Base-by-base conservation (phyloP, 345 rosid genomes). In the Eutrema japonicum region DNA sequence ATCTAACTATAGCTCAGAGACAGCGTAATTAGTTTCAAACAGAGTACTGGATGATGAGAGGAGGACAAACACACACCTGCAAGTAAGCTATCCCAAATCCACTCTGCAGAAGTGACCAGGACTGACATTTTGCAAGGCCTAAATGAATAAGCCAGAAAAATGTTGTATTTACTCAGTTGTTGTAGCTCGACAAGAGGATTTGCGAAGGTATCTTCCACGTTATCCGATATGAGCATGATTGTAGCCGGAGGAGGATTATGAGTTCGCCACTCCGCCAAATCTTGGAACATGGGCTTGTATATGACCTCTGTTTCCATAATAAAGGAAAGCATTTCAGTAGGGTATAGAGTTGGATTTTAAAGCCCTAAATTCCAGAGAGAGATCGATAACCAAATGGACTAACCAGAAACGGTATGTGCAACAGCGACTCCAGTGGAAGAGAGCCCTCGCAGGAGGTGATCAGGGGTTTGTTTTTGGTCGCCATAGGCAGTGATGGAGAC, bases 41-140 rank as follows among this genome's bases (percentile, higher is more conserved):
- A 22, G 54, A 9, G 54, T 8, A 22, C 7, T 22, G 33, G 33
- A 50, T 51, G 56, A 27, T 50, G 30, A 50, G 7, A 50, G 1
- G 56, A 26, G 1, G 56, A 26, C 7, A 66, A 10, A 58, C 32
- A 49, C 26, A 50, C 27, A 52, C 61, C 63, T 42, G 62, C 53
- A 2, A 68, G 72, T 55, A 68, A 54, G 43, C 13, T 68, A 10
- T 54, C 53, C 72, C 72, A 68, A 13, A 68, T 43, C 63, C 73
- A 69, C 36, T 69, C 73, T 8, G 73, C 64, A 45, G 73, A 56
- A 12, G 73, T 35, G 53, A 68, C n/a, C 16, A 47, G 14, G 43
- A 3, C 16, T 1, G 51, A 59, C 47, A 38, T 38, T 38, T 59
- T 10, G 30, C 0, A 16, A 38, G 64, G 64, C 47, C 51, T 29